These are phyloP conservation scores for Podospora conica DNA, from an alignment of 495 filamentous ascomycete species.

Conservation along the genomic window DNA sequence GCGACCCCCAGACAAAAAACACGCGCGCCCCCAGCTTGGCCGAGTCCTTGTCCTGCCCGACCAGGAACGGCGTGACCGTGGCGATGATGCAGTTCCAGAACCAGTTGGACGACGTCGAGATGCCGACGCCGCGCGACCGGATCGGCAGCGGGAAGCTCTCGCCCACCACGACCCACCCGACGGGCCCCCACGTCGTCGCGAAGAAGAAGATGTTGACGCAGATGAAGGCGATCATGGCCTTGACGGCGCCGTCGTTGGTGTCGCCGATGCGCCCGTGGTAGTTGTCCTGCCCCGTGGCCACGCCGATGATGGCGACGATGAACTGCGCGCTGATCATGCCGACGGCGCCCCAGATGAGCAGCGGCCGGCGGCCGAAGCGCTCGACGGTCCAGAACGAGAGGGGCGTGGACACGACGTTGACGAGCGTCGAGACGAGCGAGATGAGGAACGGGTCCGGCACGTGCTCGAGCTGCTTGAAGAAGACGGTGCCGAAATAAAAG, in stretches of 20 bases:
- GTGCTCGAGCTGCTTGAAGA: conserved; percentile 65
- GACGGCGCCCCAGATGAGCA: conserved; percentile 67
- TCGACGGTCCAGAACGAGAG: conserved; percentile 78
- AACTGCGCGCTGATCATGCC: conserved; percentile 80
- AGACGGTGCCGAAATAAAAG: conserved; percentile 81
- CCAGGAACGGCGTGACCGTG: conserved; percentile 72
- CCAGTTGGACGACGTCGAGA: conserved; percentile 82
- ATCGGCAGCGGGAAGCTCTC: conserved; percentile 83
- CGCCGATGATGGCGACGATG: conserved; percentile 70
- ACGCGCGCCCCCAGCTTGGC: conserved; percentile 65
- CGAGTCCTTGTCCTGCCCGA: conserved; percentile 55
- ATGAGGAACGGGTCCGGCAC: conserved; percentile 74
- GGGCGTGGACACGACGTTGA: conserved; percentile 78
- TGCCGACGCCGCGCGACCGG: conserved; percentile 69
- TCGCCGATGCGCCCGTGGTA: conserved; percentile 13
- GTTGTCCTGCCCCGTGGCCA: conserved; percentile 39
- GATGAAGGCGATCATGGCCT: conserved; percentile 64
- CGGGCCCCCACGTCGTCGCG: conserved; percentile 71
- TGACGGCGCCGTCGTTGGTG: conserved; percentile 55
- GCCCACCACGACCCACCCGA: conserved; percentile 75
- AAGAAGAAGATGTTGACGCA: conserved; percentile 83
- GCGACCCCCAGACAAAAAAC: conserved; percentile 71
- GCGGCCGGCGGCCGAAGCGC: conserved; percentile 66
- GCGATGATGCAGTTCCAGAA: conserved; percentile 74
- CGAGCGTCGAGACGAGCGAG: conserved; percentile 70